Evolutionary conservation across 2,329 filamentous ascomycete species (phyloP).

Genomic region (Thielaviopsis populi): DNA sequence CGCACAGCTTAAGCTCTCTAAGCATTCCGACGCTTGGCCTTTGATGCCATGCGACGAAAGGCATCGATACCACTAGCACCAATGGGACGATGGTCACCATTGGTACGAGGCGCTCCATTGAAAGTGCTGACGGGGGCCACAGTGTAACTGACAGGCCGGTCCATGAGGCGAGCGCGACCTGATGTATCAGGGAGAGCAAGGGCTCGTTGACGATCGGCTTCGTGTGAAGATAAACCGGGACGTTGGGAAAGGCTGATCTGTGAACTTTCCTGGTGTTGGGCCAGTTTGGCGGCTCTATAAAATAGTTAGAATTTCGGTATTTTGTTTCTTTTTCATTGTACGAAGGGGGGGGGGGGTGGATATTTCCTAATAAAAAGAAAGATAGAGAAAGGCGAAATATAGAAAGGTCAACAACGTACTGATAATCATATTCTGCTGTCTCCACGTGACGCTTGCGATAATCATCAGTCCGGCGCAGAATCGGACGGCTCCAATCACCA

Average conservation of each 20-base stretch:
- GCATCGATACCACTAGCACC: constrained; percentile 49
- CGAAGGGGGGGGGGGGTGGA: too few species aligned
- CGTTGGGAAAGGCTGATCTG: constrained; percentile 38
- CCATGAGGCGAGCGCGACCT: constrained; percentile 42
- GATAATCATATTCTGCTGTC: constrained; percentile 48
- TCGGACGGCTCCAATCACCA: constrained; percentile 88
- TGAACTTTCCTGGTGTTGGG: constrained; percentile 34
- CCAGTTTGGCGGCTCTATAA: constrained; percentile 37
- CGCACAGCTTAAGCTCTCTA: background rate
- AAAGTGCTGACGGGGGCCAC: constrained; percentile 48
- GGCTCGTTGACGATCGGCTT: constrained; percentile 42
- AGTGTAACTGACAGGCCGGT: constrained; percentile 42
- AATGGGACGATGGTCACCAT: constrained; percentile 39
- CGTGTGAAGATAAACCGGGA: constrained; percentile 29
- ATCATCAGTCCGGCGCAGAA: constrained; percentile 84
- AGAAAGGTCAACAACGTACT: constrained; percentile 30
- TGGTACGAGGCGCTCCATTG: constrained; percentile 29
- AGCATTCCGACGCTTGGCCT: constrained; percentile 36
- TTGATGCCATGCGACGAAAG: constrained; percentile 51
- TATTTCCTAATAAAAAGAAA: too few species aligned
- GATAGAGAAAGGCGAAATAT: background rate
- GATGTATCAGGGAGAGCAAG: constrained; percentile 39
- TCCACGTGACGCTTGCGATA: constrained; percentile 70
- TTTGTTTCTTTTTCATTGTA: too few species aligned
- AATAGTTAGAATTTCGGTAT: constrained; percentile 1